Conservation (phyloP, 2,329 filamentous ascomycete species). For the Diaporthe citrichinensis region DNA sequence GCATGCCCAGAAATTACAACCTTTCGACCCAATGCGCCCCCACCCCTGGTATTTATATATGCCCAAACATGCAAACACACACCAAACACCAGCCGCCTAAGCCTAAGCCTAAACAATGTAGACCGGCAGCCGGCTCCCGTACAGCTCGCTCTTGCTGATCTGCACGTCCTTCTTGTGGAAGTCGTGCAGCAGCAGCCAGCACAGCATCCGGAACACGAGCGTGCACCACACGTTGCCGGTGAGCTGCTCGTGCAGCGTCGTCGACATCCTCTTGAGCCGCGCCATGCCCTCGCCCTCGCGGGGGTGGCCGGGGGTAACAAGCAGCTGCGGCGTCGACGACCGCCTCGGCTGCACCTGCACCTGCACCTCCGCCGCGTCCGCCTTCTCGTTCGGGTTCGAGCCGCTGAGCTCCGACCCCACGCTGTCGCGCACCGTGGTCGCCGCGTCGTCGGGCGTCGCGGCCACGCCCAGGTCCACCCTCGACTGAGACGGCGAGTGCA, state of each 20-base stretch:
- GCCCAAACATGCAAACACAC: background rate
- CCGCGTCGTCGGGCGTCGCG: constrained; percentile 42
- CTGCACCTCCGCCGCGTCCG: background rate
- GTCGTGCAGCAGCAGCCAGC: constrained; percentile 70
- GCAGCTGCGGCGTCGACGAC: constrained; percentile 34
- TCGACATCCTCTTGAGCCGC: constrained; percentile 31
- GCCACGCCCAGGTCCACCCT: constrained; percentile 38
- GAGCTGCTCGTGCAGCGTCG: constrained; percentile 38
- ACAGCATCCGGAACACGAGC: constrained; percentile 70
- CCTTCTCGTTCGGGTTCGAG: background rate
- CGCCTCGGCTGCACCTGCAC: constrained; percentile 21
- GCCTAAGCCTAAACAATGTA: constrained; percentile 58
- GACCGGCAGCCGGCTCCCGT: constrained; percentile 69
- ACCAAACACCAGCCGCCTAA: constrained; percentile 41
- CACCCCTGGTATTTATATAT: constrained; percentile 8
- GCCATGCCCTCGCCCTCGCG: constrained; percentile 21
- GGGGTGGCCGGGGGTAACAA: background rate
- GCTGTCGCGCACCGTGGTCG: background rate
- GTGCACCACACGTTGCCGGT: constrained; percentile 66
- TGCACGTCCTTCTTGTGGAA: constrained; percentile 69
- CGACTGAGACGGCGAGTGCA: constrained; percentile 43
- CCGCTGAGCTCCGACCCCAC: background rate
- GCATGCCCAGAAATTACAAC: constrained; percentile 16
- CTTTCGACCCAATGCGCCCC: background rate
- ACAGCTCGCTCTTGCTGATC: constrained; percentile 65